Conservation (phyloP, 139 green algal genomes). For the Desmodesmus armatus region DNA sequence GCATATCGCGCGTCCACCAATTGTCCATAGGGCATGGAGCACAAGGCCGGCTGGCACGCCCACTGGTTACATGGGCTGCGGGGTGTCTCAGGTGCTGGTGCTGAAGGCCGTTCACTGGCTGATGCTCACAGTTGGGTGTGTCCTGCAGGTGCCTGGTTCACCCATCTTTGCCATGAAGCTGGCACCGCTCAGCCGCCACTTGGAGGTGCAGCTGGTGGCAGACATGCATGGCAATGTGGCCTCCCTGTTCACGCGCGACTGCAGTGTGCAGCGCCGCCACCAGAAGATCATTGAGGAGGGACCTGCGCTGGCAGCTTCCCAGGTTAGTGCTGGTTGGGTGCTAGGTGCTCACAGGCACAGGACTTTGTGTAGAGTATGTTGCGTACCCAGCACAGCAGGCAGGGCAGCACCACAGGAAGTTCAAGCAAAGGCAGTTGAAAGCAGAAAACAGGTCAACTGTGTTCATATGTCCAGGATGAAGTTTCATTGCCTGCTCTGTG, state of each 20-base stretch:
- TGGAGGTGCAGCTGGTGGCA: conserved; percentile 97
- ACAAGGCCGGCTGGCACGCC: too few relatives aligned
- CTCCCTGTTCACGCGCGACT: conserved; percentile 93
- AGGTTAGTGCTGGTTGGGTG: too few relatives aligned
- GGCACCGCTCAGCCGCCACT: conserved; percentile 82
- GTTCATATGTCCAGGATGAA: too few relatives aligned
- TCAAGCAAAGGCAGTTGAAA: not conserved
- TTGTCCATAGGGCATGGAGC: too few relatives aligned
- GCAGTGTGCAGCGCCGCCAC: conserved; percentile 94
- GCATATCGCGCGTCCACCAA: too few relatives aligned
- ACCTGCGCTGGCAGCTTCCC: conserved; percentile 80
- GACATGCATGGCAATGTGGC: conserved; percentile 88
- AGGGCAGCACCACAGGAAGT: too few relatives aligned
- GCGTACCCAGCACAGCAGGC: too few relatives aligned
- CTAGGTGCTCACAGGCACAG: conserved; percentile 3
- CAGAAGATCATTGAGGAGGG: conserved; percentile 99
- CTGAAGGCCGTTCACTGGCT: not conserved
- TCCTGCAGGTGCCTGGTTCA: conserved; percentile 81
- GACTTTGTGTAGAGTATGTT: too few relatives aligned
- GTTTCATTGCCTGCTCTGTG: too few relatives aligned
- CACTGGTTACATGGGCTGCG: not conserved
- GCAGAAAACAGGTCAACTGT: conserved; percentile 6
- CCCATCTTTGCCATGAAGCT: conserved; percentile 99
- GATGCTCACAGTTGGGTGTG: not conserved
- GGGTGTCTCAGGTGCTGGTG: not conserved